Evolutionary conservation across 495 filamentous ascomycete species (phyloP).

Genomic region (Usnea hakonensis): DNA sequence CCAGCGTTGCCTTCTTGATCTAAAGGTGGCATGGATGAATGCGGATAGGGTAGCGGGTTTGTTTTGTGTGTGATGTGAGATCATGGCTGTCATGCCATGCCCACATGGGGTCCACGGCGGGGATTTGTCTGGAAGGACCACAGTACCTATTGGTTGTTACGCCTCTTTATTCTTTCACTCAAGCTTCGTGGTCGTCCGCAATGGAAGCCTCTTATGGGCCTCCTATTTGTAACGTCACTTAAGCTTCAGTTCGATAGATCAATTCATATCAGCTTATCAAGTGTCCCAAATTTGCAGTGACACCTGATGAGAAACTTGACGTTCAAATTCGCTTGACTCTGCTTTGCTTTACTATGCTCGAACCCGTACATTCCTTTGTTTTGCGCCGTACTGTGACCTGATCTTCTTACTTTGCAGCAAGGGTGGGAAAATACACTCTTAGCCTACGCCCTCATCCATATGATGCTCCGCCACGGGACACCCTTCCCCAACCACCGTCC

Average conservation of each 20-base stretch:
- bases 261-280: not conserved
- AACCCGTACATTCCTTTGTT: not conserved
- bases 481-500: slow-evolving; percentile 19
- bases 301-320: too few relatives aligned
- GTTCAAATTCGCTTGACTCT: not conserved
- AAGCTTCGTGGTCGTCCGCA: not conserved
- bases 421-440: not conserved
- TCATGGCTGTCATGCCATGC: not conserved
- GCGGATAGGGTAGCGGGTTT: not conserved
- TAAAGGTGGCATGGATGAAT: not conserved
- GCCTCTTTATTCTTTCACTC: not conserved
- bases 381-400: not conserved
- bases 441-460: slow-evolving; percentile 10
- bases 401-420: slow-evolving; percentile 1
- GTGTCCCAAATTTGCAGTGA: not conserved
- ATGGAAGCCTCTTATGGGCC: not conserved
- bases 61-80: not conserved
- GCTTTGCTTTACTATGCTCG: not conserved
- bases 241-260: not conserved
- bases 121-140: not conserved
- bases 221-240: not conserved
- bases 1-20: slow-evolving; percentile 12
- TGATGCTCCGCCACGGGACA: slow-evolving; percentile 19
- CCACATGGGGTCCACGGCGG: not conserved
- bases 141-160: not conserved